Conservation (phyloP, 805 yeast genomes). For the Yarrowia sp. region DNA sequence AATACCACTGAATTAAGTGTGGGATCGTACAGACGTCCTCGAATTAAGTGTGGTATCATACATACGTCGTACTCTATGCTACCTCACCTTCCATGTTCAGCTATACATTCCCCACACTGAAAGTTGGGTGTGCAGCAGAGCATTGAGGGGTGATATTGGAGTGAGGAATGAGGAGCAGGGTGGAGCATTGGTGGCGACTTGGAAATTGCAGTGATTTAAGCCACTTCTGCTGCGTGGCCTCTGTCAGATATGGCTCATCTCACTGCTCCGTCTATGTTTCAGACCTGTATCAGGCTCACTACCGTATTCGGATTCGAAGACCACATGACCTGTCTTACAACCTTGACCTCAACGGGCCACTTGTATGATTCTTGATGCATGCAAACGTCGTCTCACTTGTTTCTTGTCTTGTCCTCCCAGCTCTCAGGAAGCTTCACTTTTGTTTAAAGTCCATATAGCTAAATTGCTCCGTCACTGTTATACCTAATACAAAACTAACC, state of each 20-base stretch:
- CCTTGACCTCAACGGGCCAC: background rate
- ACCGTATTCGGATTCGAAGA: background rate
- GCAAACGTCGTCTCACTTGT: background rate
- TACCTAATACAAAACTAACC: background rate
- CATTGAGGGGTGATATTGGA: no score
- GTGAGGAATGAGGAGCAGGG: background rate
- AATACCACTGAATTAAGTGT: no score
- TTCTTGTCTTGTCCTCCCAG: constrained; percentile 17
- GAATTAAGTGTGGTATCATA: background rate
- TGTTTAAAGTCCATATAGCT: constrained; percentile 28
- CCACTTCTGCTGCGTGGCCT: no score
- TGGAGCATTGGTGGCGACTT: background rate
- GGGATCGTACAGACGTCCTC: no score
- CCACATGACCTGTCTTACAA: constrained; percentile 23
- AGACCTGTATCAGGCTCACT: background rate
- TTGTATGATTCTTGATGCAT: background rate
- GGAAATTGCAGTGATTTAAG: no score
- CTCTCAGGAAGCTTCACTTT: constrained; percentile 14
- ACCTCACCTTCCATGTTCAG: background rate
- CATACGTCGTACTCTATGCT: background rate
- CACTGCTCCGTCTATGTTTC: no score
- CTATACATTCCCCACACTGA: constrained; percentile 18
- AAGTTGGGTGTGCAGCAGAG: no score
- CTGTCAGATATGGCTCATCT: no score
- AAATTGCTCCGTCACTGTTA: constrained; percentile 29